These are phyloP conservation scores for Claviceps capensis DNA, from an alignment of 2,329 filamentous ascomycete genomes.

Conservation along the genomic window DNA sequence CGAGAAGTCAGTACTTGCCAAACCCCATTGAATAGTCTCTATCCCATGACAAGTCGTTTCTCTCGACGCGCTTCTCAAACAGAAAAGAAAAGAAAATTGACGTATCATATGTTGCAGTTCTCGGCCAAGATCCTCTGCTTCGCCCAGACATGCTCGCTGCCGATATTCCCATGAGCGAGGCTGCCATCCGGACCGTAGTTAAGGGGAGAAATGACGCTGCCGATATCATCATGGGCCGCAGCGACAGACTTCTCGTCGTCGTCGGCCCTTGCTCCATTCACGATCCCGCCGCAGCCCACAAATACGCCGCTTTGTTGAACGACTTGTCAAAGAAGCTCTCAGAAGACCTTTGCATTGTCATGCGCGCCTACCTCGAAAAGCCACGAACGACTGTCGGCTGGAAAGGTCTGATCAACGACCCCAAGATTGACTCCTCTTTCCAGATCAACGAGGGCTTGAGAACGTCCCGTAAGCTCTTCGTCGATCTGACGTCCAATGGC, in stretches of 20 bases:
- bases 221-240: slow-evolving; percentile 63
- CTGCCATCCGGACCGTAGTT: slow-evolving; percentile 53
- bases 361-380: slow-evolving; percentile 99
- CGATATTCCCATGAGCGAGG: slow-evolving; percentile 61
- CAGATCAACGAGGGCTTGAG: slow-evolving; percentile 98
- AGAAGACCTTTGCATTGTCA: slow-evolving; percentile 78
- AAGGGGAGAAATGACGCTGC: slow-evolving; percentile 56
- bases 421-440: slow-evolving; percentile 92
- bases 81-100: slow-evolving; percentile 8
- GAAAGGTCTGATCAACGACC: slow-evolving; percentile 99
- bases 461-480: slow-evolving; percentile 84
- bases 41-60: not conserved
- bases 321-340: slow-evolving; percentile 65
- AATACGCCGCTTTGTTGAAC: slow-evolving; percentile 75
- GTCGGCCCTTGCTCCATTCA: slow-evolving; percentile 96
- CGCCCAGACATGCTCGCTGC: slow-evolving; percentile 74
- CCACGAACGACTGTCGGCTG: slow-evolving; percentile 95
- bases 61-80: not conserved
- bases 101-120: slow-evolving; percentile 40
- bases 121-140: slow-evolving; percentile 89
- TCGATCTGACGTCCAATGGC: slow-evolving; percentile 71
- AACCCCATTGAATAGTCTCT: too few species aligned
- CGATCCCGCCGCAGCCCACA: slow-evolving; percentile 74
- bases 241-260: slow-evolving; percentile 84
- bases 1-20: slow-evolving; percentile 21